Base-by-base conservation (phyloP, 75 land plant genomes). In the Selaginella moellendorffii region DNA sequence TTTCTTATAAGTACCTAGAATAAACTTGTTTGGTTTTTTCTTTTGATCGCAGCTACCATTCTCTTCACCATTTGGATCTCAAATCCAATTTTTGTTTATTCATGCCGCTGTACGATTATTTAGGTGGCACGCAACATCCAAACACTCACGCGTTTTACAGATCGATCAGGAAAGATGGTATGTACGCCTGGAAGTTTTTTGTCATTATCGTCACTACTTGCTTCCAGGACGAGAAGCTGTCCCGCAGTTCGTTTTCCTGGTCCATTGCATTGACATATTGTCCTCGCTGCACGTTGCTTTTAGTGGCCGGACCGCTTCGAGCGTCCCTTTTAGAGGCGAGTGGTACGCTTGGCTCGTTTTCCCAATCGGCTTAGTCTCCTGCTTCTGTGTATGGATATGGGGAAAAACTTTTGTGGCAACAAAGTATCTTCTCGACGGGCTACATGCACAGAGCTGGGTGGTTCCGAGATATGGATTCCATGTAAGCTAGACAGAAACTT, bases 391-490 rank as follows among this genome's bases (percentile, higher is more conserved):
- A 77, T 87, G 88, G 93, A 69, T 66, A 9, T 75, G 68, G 58
- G 81, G 80, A 9, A 83, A 84, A 30, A 28, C 76, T 52, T 90
- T 90, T 71, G 63, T 80, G 1, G 21, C 51, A 54, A 68, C 72
- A 52, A 76, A 73, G 64, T 84, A 90, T 70, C 29, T 30, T 27
- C 72, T 89, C 26, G 8, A 53, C 60, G 78, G 25, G 72, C 66
- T 28, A 65, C 22, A 30, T 83, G 68, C 70, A 65, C 89, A 85
- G 63, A 71, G 82, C 0, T 87, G 97, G 92, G 72, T 73, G 23
- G 78, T 90, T 27, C 96, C 96, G 14, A 67, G 96, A 56, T 82
- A 61, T 54, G 96, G 96, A 5, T 90, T 90, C 31, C 91, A 86
- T 78, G 95, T 88, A 17, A 67, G 46, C 24, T 2, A 22, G 10